Evolutionary conservation across 78 protist species (phyloP), one percentile per base, ranked within the genome.

Genomic region (Salpingoeca rosetta): DNA sequence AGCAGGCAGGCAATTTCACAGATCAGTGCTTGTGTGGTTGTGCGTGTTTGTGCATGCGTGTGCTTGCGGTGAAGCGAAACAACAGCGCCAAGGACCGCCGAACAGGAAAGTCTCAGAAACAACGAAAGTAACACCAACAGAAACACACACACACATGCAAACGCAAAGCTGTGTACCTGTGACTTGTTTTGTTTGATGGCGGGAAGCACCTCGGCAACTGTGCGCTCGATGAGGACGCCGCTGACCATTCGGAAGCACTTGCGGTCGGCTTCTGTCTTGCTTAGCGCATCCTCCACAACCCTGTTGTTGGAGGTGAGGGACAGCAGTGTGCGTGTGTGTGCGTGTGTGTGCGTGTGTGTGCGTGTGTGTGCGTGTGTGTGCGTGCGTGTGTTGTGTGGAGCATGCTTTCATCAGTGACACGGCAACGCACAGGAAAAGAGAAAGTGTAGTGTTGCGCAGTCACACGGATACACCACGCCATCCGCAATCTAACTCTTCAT

Each of bases 171-270:
- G 31, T 51, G 17, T 17, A 17, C 17, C 17, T 51, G 17, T 51
- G 43, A 12, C 76, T 12, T 37, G 56, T 31, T 81, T 28, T 7
- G 31, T 35, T 84, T 79, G 38, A 88, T 40, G 17, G 85, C 90
- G 3, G 93, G 90, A 75, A 81, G 22, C 27, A 84, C 87, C 80
- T 83, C 90, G 31, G 35, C 90, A 0, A 90, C 92, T 0, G 83
- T 90, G 38, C 90, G 82, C 80, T 90, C 90, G 25, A 85, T 51
- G 7, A 88, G 86, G 37, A 87, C 88, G n/a, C 84, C 87, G 24
- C 90, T 85, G 35, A 87, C 73, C 82, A 90, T 65, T 0, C 93
- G 90, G 76, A 38, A 84, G 78, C 89, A 85, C 73, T 83, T 87
- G 43, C 93, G 88, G 25, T 7, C 44, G 26, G 10, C 10, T 0